A percentile compares a stretch with the other conserved stretches of the same genome.
Conservation (phyloP, 768 basidiomycete genomes). For the Pisolithus tinctorius region DNA sequence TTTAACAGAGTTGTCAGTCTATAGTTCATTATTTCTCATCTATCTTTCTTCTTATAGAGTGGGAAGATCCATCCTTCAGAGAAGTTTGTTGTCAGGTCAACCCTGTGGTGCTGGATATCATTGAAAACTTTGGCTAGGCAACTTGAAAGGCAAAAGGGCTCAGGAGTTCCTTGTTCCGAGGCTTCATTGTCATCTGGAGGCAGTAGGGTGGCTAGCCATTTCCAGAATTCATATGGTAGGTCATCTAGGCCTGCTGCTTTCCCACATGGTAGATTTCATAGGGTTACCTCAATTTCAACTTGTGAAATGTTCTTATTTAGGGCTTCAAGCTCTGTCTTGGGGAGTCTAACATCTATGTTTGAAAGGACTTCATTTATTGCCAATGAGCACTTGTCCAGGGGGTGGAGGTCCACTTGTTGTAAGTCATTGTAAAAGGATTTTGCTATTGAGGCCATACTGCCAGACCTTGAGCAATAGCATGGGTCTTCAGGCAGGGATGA, state of each 20-base stretch:
- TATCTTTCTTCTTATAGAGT: slow-evolving; percentile 34
- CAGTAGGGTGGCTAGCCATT: too few relatives aligned
- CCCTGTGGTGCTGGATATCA: slow-evolving; percentile 23
- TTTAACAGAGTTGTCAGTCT: too few relatives aligned
- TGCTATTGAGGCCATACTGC: slow-evolving; percentile 28
- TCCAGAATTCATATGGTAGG: background rate
- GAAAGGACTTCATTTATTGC: background rate
- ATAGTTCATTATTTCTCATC: slow-evolving; percentile 10
- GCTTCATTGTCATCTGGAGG: too few relatives aligned
- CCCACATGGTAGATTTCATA: slow-evolving; percentile 5
- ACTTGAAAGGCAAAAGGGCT: slow-evolving; percentile 4
- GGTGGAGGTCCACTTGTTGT: too few relatives aligned
- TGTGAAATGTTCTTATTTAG: background rate
- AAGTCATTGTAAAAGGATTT: too few relatives aligned
- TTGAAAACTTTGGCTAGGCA: background rate
- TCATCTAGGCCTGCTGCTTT: slow-evolving; percentile 22
- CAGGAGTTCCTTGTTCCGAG: too few relatives aligned
- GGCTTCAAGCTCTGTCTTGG: background rate
- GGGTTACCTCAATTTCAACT: slow-evolving; percentile 8
- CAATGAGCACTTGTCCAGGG: background rate
- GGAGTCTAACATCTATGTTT: background rate
- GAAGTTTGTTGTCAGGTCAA: slow-evolving; percentile 14
- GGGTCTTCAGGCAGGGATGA: background rate
- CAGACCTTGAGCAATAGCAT: slow-evolving; percentile 5
- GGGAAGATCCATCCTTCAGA: slow-evolving; percentile 29